phyloP scores from a whole-genome alignment of 352 stramenopile species.

The Globisporangium cylindrosporum region DNA sequence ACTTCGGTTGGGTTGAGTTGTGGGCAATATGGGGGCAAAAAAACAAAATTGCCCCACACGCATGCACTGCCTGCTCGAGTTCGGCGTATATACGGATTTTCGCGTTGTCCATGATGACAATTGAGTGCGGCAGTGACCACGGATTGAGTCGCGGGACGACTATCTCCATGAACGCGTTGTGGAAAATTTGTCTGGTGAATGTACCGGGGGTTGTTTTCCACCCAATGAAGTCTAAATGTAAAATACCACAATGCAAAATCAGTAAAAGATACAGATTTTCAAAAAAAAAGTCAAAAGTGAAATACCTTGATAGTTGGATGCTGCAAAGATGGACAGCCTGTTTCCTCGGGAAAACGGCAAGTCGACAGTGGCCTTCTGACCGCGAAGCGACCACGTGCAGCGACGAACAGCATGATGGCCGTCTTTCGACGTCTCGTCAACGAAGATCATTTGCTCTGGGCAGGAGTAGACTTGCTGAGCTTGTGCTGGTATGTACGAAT shows the following conservation, averaged over 20 bases:
- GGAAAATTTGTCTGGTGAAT: neutral
- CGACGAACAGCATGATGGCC: neutral
- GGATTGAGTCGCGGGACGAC: neutral
- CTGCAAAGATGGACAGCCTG: neutral
- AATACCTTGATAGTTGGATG: neutral
- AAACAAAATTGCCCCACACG: too few relatives aligned
- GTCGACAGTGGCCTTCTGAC: neutral
- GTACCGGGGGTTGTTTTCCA: neutral
- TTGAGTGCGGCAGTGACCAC: neutral
- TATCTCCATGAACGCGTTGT: neutral
- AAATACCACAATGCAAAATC: neutral
- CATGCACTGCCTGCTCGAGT: too few relatives aligned
- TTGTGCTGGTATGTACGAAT: neutral
- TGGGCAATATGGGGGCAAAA: too few relatives aligned
- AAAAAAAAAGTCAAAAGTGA: neutral
- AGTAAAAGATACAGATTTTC: neutral
- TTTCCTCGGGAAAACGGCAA: neutral
- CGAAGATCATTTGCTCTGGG: slow-evolving; percentile 3
- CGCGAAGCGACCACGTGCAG: neutral
- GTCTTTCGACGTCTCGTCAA: neutral
- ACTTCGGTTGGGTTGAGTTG: too few relatives aligned
- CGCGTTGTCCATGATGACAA: too few relatives aligned
- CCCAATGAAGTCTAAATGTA: neutral
- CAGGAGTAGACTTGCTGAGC: neutral
- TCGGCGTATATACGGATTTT: too few relatives aligned